Evolutionary conservation across 106 monocot genomes (phyloP), one percentile per base, ranked within the genome.

Genomic region (Phalaenopsis aphrodite): DNA sequence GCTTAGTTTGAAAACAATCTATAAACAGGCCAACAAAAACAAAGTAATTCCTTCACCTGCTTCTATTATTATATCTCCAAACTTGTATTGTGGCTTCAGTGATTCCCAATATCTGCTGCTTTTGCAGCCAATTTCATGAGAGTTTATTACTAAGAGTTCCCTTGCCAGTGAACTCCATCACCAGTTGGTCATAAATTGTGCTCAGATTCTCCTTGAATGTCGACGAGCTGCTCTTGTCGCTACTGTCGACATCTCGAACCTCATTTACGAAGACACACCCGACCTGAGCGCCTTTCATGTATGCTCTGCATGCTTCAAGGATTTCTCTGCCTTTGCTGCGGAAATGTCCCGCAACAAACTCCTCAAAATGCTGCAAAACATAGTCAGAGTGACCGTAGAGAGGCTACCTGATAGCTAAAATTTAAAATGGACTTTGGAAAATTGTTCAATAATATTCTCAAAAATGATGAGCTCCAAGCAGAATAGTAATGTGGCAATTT

Each of bases 331-430:
- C 80, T 15, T 45, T 41, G 12, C 71, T 49, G 46, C 69, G 45
- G 36, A 80, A 80, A 80, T 80, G 80, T 19, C 36, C 80, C 12
- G 80, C 80, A 36, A 48, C 80, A 46, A 80, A 80, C 15, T 48
- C 71, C 48, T 80, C 80, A 24, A 80, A 80, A 80, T 80, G 71
- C 80, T 80, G 80, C 80, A 80, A 39, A 68, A 30, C 8, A 12
- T 39, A 10, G 71, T 65, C 3, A 48, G 48, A 48, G 48, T 10
- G 10, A 48, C 10, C 48, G 10, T 48, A 48, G 48, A 48, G 48
- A 48, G 48, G 48, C 48, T 48, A 8, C 9, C 48, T 48, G 7
- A 48, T 4, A 45, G 9, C 9, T 48, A 48, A 48, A 45, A 45
- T 7, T 45, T 5, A 45, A 45, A 48, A 48, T 9, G 8, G 48